Evolutionary conservation across 2,329 filamentous ascomycete genomes (phyloP), one percentile per base, ranked within the genome.

Genomic region (Lomentospora prolificans): DNA sequence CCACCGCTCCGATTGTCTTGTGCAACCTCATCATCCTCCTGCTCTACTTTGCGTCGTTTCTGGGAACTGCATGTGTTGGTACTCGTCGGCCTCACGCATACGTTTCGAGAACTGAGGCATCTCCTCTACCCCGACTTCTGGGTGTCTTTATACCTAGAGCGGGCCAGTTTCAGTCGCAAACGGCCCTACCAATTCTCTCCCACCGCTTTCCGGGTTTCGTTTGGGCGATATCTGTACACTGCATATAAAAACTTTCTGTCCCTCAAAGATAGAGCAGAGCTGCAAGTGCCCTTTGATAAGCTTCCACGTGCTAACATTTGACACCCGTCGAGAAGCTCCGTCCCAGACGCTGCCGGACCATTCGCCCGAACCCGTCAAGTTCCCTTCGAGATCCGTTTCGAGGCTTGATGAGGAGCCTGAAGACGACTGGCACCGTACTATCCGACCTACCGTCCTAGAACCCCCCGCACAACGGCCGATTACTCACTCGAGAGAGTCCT

Each of bases 301-400:
- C 19, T 55, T n/a, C 31, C 52, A 28, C 46, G 19, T 51, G 46
- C 53, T 55, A 57, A 60, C 55, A 58, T 33, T 41, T 31, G 17
- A 9, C 19, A 31, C 19, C 27, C 24, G 31, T 30, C 8, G 30
- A 61, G 57, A 64, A 82, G 79, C 78, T 73, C 76, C 77, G 74
- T 80, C 79, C 69, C 78, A 81, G 74, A 74, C 77, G 72, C 71
- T 76, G 73, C 75, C 77, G 68, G 79, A 82, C 65, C 75, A 78
- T 65, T 66, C 72, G 61, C 72, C 75, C 66, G 77, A 81, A 64
- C 69, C 74, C 61, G 64, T 73, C 63, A 80, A 78, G 66, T 78
- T 78, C 64, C 72, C 77, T 57, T 69, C 75, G 55, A 74, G 76
- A 61, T 67, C 75, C 61, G 71, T 75, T 59, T 71, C 75, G 57